Evolutionary conservation across 192 early-diverging fungal species (phyloP).

Genomic region (Gaertneriomyces sp.): DNA sequence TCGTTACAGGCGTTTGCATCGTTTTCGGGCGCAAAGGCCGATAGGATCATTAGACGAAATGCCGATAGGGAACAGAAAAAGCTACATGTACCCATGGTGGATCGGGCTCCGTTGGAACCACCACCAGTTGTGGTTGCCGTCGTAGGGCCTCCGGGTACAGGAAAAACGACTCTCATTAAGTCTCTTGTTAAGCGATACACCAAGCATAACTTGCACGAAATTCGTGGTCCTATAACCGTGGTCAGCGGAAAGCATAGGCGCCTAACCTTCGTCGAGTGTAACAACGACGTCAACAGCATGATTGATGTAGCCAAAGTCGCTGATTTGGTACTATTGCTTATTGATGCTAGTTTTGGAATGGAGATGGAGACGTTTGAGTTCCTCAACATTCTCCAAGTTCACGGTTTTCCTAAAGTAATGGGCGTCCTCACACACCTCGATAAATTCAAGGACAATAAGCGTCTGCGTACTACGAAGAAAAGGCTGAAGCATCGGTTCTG

Average conservation of each 20-base stretch:
- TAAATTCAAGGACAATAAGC: slow-evolving; percentile 91
- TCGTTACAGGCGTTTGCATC: slow-evolving; percentile 42
- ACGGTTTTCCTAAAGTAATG: slow-evolving; percentile 98
- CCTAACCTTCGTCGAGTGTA: slow-evolving; percentile 95
- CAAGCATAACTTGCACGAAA: slow-evolving; percentile 84
- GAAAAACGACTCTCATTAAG: slow-evolving; percentile 96
- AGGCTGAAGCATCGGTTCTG: slow-evolving; percentile 97
- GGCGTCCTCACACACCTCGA: slow-evolving; percentile 96
- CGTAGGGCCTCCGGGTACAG: slow-evolving; percentile 88
- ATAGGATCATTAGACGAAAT: slow-evolving; percentile 75
- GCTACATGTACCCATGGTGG: slow-evolving; percentile 92
- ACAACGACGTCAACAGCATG: slow-evolving; percentile 96
- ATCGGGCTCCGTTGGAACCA: slow-evolving; percentile 84
- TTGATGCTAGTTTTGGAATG: slow-evolving; percentile 97
- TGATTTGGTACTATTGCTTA: slow-evolving; percentile 88
- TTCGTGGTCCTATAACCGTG: slow-evolving; percentile 96
- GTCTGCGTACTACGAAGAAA: slow-evolving; percentile 85
- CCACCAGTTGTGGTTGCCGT: slow-evolving; percentile 93
- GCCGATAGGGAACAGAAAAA: slow-evolving; percentile 81
- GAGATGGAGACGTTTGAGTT: slow-evolving; percentile 99
- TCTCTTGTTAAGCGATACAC: slow-evolving; percentile 94
- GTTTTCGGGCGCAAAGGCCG: slow-evolving; percentile 57
- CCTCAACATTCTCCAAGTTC: slow-evolving; percentile 92
- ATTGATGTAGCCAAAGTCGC: slow-evolving; percentile 97
- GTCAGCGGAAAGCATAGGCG: slow-evolving; percentile 91